Conservation (phyloP, 2,329 filamentous ascomycete genomes). For the Fonsecaea erecta region DNA sequence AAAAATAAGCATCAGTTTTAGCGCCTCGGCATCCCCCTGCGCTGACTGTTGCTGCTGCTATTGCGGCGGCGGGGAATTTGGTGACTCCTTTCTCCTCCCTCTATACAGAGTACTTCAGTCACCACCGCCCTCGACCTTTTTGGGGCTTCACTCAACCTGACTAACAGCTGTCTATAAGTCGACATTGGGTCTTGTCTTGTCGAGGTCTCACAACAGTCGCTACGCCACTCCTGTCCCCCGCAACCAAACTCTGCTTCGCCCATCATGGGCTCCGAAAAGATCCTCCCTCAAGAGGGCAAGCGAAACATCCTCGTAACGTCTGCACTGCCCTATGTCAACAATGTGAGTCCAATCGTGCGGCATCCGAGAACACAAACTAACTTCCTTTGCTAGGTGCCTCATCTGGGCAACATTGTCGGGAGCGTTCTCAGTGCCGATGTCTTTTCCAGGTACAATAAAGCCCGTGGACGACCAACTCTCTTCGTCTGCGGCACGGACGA, state of each 20-base stretch:
- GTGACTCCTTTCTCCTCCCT: slow-evolving; percentile 14
- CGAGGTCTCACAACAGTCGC: not conserved
- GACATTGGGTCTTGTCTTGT: not conserved
- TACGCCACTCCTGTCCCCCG: not conserved
- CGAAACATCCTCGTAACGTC: slow-evolving; percentile 89
- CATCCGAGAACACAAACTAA: not conserved
- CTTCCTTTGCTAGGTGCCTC: slow-evolving; percentile 66
- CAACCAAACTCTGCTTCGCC: slow-evolving; percentile 3
- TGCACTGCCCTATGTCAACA: slow-evolving; percentile 84
- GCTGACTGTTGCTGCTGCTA: not conserved
- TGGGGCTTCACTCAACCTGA: not conserved
- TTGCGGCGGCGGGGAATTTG: not conserved
- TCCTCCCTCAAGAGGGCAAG: slow-evolving; percentile 72
- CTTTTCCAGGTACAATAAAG: slow-evolving; percentile 76
- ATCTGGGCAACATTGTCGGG: slow-evolving; percentile 87
- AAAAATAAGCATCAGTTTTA: slow-evolving; percentile 28
- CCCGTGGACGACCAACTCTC: slow-evolving; percentile 76
- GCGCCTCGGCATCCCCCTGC: slow-evolving; percentile 17
- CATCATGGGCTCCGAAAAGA: slow-evolving; percentile 42
- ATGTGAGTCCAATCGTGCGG: slow-evolving; percentile 47
- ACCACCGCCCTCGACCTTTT: not conserved
- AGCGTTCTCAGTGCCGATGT: slow-evolving; percentile 88
- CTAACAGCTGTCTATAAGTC: not conserved
- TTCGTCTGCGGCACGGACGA: slow-evolving; percentile 90
- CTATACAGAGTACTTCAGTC: no score